Conservation (phyloP, 2,329 filamentous ascomycete genomes). For the Sarocladium strictum region DNA sequence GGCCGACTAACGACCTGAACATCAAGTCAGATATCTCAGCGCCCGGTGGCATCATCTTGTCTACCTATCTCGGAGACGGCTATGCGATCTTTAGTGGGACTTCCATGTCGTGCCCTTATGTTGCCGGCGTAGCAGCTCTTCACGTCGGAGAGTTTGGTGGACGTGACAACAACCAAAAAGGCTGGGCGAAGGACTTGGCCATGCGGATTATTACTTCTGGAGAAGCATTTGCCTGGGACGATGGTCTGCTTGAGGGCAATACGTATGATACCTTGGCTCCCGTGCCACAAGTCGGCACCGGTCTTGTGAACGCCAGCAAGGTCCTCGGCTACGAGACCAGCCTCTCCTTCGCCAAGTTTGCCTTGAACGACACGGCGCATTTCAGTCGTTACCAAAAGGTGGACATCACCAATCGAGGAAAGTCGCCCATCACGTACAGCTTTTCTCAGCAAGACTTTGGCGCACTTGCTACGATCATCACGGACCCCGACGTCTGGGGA, state of each 20-base stretch:
- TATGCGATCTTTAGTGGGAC: slow-evolving; percentile 39
- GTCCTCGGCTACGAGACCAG: slow-evolving; percentile 29
- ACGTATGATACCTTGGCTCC: slow-evolving; percentile 21
- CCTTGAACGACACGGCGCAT: slow-evolving; percentile 37
- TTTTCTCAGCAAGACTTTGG: slow-evolving; percentile 1
- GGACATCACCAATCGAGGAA: slow-evolving; percentile 31
- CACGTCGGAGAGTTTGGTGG: slow-evolving; percentile 27
- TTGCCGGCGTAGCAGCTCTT: slow-evolving; percentile 34
- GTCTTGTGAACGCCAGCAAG: slow-evolving; percentile 35
- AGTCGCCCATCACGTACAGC: slow-evolving; percentile 27
- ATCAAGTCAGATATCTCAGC: slow-evolving; percentile 36
- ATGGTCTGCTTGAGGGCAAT: slow-evolving; percentile 6
- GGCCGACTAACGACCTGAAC: slow-evolving; percentile 34
- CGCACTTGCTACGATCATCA: neutral
- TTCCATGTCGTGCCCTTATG: slow-evolving; percentile 41
- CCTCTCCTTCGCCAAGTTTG: slow-evolving; percentile 30
- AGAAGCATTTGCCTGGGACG: slow-evolving; percentile 15
- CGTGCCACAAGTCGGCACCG: slow-evolving; percentile 34
- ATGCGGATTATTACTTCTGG: slow-evolving; percentile 14
- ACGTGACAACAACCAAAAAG: slow-evolving; percentile 19
- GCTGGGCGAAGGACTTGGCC: slow-evolving; percentile 11
- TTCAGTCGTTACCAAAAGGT: slow-evolving; percentile 19
- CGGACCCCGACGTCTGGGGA: neutral
- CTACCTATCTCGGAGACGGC: slow-evolving; percentile 20
- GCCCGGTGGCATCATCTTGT: slow-evolving; percentile 37